Evolutionary conservation across 257 asterid genomes (phyloP), one percentile per base, ranked within the genome.

Genomic region (Solanum medicagineum): DNA sequence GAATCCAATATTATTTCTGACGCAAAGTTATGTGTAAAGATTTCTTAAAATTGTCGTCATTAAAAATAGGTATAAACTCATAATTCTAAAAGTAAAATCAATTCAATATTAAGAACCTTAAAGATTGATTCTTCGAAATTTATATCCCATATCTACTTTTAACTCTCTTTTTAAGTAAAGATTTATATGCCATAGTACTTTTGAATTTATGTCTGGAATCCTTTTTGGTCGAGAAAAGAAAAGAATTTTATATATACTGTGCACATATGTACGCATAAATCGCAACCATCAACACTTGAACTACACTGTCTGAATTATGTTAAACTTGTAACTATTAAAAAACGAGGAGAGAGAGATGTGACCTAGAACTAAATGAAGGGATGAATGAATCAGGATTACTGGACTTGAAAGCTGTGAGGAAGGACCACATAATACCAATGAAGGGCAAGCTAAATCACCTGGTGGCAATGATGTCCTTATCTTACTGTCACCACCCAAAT

Each of bases 401-500:
- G 81, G 94, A 88, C 90, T 93, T 95, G 94, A 92, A 95, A 86
- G 97, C 98, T 71, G 90, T 85, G 85, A 97, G 97, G 83, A 97
- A 97, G 73, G 98, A 89, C 93, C 92, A 90, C 99, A 97, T 97
- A 29, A 90, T 93, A 36, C 99, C 99, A 84, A 96, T 90, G 82
- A 94, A 92, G 44, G 99, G 99, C 94, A 95, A 0, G 98, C 99
- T 24, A 93, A 90, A 89, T 96, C 99, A 80, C 99, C 98, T 1
- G 99, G 99, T 62, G 99, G 98, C 84, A 96, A 89, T 8, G 88
- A 84, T 80, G 85, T 85, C 16, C 86, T 92, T 73, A 57, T 87
- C 49, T 90, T 89, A 15, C 84, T 68, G 49, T 68, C 77, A 69
- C 51, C 81, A 14, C 94, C 94, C 87, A 97, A 89, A 44, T 88